These are phyloP conservation scores for Polyplosphaeria fusca DNA, from an alignment of 495 filamentous ascomycete genomes.

Conservation along the genomic window DNA sequence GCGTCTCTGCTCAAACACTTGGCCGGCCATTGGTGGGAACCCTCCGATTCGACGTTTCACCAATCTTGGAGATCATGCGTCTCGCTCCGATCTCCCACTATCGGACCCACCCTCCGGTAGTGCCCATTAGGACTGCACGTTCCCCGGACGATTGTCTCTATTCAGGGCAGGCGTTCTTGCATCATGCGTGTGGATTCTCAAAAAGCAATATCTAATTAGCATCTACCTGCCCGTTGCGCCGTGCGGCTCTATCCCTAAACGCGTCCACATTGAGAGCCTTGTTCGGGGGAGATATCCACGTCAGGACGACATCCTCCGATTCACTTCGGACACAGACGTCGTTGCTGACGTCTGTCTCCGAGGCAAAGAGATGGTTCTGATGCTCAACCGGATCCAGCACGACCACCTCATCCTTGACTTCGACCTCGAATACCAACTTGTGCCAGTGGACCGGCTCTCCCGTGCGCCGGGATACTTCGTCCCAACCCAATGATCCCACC, in stretches of 20 bases:
- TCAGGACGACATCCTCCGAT: constrained; percentile 8
- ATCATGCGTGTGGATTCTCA: too few relatives aligned
- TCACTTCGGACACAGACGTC: too few relatives aligned
- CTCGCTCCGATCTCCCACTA: background rate
- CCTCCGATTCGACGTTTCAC: constrained; percentile 8
- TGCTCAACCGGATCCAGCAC: constrained; percentile 39
- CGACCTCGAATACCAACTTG: constrained; percentile 45
- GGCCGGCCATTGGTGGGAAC: constrained; percentile 3
- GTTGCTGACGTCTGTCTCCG: constrained; percentile 36
- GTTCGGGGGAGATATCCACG: constrained; percentile 21
- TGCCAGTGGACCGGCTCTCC: constrained; percentile 29
- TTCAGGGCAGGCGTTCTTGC: too few relatives aligned
- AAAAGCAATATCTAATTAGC: too few relatives aligned
- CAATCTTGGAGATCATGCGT: constrained; percentile 9
- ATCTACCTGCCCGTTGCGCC: too few relatives aligned
- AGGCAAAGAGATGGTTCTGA: constrained; percentile 38
- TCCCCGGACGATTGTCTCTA: too few relatives aligned
- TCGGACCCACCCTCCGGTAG: background rate
- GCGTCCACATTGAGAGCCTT: constrained; percentile 29
- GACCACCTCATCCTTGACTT: constrained; percentile 22
- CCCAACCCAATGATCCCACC: constrained; percentile 41
- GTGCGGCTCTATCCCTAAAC: constrained; percentile 16
- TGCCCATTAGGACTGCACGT: too few relatives aligned
- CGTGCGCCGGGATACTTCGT: background rate
- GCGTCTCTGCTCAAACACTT: background rate